phyloP scores from a whole-genome alignment of 78 protist genomes.

The Cavenderia fasciculata region DNA sequence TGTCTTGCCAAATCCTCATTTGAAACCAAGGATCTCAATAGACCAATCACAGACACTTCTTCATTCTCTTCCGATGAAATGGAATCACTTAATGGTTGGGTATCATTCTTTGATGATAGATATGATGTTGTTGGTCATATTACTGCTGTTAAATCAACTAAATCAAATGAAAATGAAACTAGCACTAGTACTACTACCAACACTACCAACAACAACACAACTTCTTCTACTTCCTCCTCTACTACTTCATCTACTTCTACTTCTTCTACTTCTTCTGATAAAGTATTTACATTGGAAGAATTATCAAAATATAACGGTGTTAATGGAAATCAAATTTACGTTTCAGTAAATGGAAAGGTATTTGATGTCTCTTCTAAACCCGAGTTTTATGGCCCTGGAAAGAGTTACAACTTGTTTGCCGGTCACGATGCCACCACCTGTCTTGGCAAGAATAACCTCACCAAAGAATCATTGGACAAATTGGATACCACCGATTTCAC shows the following conservation, averaged over 20 bases:
- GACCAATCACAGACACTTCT: neutral
- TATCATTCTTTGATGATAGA: slow-evolving; percentile 64
- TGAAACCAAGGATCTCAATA: slow-evolving; percentile 7
- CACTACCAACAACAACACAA: neutral
- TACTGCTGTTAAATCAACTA: no score
- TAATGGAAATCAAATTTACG: slow-evolving; percentile 5
- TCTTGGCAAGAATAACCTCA: slow-evolving; percentile 44
- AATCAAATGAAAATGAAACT: neutral
- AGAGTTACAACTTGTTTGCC: slow-evolving; percentile 62
- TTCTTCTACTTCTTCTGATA: no score
- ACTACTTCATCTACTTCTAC: no score
- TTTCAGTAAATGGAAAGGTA: slow-evolving; percentile 35
- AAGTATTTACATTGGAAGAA: slow-evolving; percentile 48
- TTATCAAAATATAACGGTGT: slow-evolving; percentile 13
- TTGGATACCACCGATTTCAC: neutral
- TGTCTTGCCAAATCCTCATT: slow-evolving; percentile 36
- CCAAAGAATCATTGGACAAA: neutral
- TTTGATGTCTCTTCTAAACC: slow-evolving; percentile 58
- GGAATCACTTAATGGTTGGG: slow-evolving; percentile 62
- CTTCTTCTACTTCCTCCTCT: no score
- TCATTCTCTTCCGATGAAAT: slow-evolving; percentile 3
- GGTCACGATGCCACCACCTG: slow-evolving; percentile 69
- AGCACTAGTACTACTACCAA: neutral
- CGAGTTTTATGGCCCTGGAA: slow-evolving; percentile 63
- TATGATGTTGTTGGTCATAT: slow-evolving; percentile 63